Conservation (phyloP, 345 rosid species). For the Firmiana major region DNA sequence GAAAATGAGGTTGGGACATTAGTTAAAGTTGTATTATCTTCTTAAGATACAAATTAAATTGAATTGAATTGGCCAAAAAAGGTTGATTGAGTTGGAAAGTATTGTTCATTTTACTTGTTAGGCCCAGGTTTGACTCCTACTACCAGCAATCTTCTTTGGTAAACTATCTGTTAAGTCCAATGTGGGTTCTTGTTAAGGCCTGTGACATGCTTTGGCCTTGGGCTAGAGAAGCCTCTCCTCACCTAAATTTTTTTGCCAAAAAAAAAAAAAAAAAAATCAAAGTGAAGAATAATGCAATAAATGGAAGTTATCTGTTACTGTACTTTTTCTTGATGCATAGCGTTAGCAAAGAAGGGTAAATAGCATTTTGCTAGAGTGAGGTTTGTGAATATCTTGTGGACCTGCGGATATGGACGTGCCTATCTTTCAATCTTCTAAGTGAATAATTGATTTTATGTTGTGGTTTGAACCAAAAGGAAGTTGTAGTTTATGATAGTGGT, state of each 20-base stretch:
- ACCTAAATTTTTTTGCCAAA: no score
- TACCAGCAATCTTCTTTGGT: no score
- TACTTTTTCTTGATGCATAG: background rate
- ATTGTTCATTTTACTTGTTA: no score
- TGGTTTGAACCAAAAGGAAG: background rate
- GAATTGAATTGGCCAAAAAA: no score
- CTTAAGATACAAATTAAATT: background rate
- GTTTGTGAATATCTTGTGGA: no score
- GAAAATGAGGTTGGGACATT: background rate
- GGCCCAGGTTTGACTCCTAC: no score
- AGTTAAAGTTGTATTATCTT: background rate
- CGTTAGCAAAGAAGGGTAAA: background rate
- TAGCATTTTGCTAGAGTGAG: background rate
- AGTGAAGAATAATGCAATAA: background rate
- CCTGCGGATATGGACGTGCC: background rate
- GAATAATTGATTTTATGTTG: background rate
- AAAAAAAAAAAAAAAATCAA: no score
- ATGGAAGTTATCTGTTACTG: background rate
- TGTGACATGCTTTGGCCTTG: no score
- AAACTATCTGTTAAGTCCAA: no score
- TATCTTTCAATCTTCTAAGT: background rate
- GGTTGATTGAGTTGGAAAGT: no score
- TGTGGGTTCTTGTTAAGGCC: no score
- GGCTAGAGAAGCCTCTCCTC: no score
- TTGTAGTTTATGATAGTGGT: background rate